Percentiles rank a stretch among this genome's conserved stretches.
Evolutionary conservation across 106 monocot species (phyloP).

Genomic region (Amphibolis antarctica): DNA sequence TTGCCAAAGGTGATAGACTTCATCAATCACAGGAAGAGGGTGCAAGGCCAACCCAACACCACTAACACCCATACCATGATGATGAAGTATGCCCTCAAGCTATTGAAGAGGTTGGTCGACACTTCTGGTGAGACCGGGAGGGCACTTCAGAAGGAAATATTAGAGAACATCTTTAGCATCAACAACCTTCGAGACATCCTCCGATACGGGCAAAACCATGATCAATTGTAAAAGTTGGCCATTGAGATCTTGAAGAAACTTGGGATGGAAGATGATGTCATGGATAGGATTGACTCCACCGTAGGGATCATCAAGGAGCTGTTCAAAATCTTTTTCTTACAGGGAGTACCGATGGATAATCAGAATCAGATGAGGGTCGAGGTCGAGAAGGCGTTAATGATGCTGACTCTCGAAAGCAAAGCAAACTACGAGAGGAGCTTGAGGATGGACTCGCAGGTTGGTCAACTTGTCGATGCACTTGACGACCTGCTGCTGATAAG

Average conservation of each 20-base stretch:
- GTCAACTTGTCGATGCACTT: constrained; percentile 24
- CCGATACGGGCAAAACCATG: constrained; percentile 21
- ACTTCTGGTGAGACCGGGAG: constrained; percentile 30
- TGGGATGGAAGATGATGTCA: constrained; percentile 45
- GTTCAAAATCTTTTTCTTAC: constrained; percentile 19
- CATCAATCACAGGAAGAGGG: constrained; percentile 13
- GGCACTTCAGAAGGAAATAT: constrained; percentile 36
- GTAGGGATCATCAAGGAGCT: constrained; percentile 23
- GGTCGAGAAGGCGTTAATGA: constrained; percentile 64
- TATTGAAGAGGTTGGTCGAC: constrained; percentile 36
- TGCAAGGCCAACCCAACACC: background rate
- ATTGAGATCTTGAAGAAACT: constrained; percentile 49
- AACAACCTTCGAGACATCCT: constrained; percentile 51
- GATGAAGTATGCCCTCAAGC: constrained; percentile 29
- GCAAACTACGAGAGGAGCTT: constrained; percentile 36
- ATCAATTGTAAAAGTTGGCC: constrained; percentile 35
- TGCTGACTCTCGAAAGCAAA: constrained; percentile 50
- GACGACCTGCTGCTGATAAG: constrained; percentile 12
- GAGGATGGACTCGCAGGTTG: constrained; percentile 15
- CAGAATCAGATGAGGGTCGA: constrained; percentile 18
- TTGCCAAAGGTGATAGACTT: constrained; percentile 62
- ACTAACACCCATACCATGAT: background rate
- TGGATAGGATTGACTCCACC: constrained; percentile 43
- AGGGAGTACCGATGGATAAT: background rate
- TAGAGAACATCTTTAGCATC: constrained; percentile 55